Evolutionary conservation across 2,329 filamentous ascomycete species (phyloP).

Genomic region (Tetracladium maxilliforme): DNA sequence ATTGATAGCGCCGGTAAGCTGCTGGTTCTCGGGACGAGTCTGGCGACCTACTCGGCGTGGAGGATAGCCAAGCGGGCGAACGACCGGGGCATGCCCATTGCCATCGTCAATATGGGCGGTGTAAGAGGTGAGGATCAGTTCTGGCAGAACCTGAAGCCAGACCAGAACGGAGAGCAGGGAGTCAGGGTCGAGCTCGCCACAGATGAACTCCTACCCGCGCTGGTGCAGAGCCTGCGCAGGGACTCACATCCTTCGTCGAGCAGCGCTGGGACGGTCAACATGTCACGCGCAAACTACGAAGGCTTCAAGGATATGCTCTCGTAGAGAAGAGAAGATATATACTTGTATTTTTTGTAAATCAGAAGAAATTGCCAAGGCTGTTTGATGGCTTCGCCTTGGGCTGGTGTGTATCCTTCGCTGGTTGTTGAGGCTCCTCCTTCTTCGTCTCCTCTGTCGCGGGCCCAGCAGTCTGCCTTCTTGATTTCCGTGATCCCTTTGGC

Average conservation of each 20-base stretch:
- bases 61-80: constrained; percentile 71
- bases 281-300: constrained; percentile 6
- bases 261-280: constrained; percentile 2
- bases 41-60: constrained; percentile 95
- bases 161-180: constrained; percentile 32
- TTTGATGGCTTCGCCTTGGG: too few relatives aligned
- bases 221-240: constrained; percentile 34
- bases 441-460: constrained; percentile 7
- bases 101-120: constrained; percentile 76
- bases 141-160: constrained; percentile 39
- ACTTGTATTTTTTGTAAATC: constrained; percentile 3
- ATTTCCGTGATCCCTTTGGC: constrained; percentile 9
- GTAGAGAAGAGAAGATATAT: constrained; percentile 18
- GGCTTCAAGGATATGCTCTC: constrained; percentile 47
- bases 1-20: constrained; percentile 65
- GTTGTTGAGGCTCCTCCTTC: constrained; percentile 8
- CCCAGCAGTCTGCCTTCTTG: constrained; percentile 3
- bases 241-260: constrained; percentile 6
- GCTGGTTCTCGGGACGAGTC: constrained; percentile 72
- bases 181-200: constrained; percentile 43
- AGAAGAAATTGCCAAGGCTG: not conserved
- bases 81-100: constrained; percentile 72
- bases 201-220: constrained; percentile 38
- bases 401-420: constrained; percentile 9
- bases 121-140: constrained; percentile 66